A percentile compares a stretch with the other conserved stretches of the same genome.
phyloP scores from a whole-genome alignment of 805 yeast genomes.

The Jamesozyma piceae region DNA sequence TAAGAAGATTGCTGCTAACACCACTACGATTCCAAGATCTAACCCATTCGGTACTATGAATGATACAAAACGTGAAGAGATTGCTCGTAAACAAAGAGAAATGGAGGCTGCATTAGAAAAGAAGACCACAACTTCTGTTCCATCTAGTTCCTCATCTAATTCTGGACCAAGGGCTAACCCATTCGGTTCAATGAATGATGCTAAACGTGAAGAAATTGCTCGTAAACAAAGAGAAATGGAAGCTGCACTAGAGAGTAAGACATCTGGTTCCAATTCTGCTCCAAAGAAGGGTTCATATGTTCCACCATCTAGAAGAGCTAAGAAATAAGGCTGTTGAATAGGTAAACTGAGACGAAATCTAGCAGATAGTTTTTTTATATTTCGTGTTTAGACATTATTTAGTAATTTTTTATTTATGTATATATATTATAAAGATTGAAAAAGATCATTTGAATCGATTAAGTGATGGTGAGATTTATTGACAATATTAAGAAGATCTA shows the following conservation, averaged over 20 bases:
- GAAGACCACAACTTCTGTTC: slow-evolving; percentile 10
- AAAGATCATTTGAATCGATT: too few relatives aligned
- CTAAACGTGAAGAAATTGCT: slow-evolving; percentile 26
- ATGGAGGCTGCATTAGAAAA: slow-evolving; percentile 31
- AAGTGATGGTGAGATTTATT: too few relatives aligned
- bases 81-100: slow-evolving; percentile 34
- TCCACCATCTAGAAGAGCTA: slow-evolving; percentile 7
- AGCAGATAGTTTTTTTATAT: too few relatives aligned
- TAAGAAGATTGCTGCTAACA: slow-evolving; percentile 11
- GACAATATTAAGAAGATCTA: too few relatives aligned
- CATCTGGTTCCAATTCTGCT: slow-evolving; percentile 3
- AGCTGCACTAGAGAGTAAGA: slow-evolving; percentile 22
- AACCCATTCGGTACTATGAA: slow-evolving; percentile 15
- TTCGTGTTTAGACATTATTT: too few relatives aligned
- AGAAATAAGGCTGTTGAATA: background rate
- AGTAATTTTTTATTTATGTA: background rate
- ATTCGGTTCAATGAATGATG: slow-evolving; percentile 22
- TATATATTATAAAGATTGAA: too few relatives aligned
- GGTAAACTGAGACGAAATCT: too few relatives aligned
- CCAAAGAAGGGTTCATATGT: slow-evolving; percentile 4
- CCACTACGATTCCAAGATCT: slow-evolving; percentile 15
- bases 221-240: slow-evolving; percentile 33
- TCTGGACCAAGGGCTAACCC: slow-evolving; percentile 5
- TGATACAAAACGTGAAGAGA: slow-evolving; percentile 27
- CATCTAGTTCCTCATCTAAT: slow-evolving; percentile 1